Base-by-base conservation (phyloP, 129 eudicot genomes). In the Lonicera japonica region DNA sequence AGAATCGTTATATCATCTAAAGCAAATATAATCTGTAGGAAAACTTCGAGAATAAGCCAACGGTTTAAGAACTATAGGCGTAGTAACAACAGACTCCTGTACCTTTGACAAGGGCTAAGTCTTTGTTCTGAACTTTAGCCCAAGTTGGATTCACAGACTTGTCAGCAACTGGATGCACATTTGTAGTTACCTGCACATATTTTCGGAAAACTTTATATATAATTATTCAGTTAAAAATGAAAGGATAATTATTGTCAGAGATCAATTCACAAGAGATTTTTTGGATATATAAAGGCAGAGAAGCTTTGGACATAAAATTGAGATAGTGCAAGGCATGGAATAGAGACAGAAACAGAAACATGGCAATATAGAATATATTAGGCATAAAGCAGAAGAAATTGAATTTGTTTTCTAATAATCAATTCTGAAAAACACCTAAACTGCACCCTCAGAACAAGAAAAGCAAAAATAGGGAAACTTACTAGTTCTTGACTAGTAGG, bases 21-120 rank as follows among this genome's bases (percentile, higher is more conserved):
- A 81, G 8, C 95, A 84, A 25, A 92, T 81, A 92, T 88, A 80
- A n/a, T 8, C 96, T 83, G 23, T 80, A 83, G 12, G 88, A 62
- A 22, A 95, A 43, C 16, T 43, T 8, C 2, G 13, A 38, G 10
- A n/a, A n/a, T n/a, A 38, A 38, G 5, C 5, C 10, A 38, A 4
- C 10, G 43, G 43, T 38, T 38, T 38, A 38, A 38, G 43, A 38
- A 5, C 12, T n/a, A n/a, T n/a, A 25, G 12, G 25, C 17, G 50
- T 18, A 18, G n/a, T 16, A 63, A 10, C 14, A 48, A 25, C 12
- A 36, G 21, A 65, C 25, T 20, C n/a, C 19, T 11, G 52, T 84
- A 66, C 95, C 87, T 73, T 80, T 84, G 29, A 81, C 3, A 25
- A 64, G 0, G 21, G 74, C 62, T 16, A 61, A 64, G 21, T 43